Evolutionary conservation across 352 stramenopile genomes (phyloP), one percentile per base, ranked within the genome.

Genomic region (Pythium inflatum): DNA sequence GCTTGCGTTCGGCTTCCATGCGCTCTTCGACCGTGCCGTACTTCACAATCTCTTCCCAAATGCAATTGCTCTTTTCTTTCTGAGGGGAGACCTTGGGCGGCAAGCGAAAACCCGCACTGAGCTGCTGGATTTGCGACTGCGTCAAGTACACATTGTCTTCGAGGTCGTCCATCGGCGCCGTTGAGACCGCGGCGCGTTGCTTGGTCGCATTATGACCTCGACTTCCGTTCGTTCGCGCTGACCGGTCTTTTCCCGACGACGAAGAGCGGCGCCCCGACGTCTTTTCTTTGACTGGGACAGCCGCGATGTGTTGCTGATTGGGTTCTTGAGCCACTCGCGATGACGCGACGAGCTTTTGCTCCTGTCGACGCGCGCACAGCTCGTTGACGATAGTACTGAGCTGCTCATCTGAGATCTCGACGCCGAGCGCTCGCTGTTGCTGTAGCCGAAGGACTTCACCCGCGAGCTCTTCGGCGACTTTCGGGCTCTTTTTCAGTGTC

Each of bases 31-130:
- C 58, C 5, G 80, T 88, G 50, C 79, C 80, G 62, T 87, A 93
- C 76, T 93, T 87, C 62, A 91, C 87, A 56, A 94, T 92, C 58
- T 93, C 80, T 53, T 93, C 85, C 87, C 87, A 94, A 43, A 94
- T 93, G 30, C 84, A 82, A 57, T 86, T 89, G 68, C 77, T 79
- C 13, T 89, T 87, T n/a, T 90, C 80, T 62, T 92, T 92, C 64
- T 91, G 89, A 2, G 85, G 83, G 13, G 83, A 92, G 18, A 75
- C 81, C 22, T 75, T 81, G 24, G 83, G 82, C 33, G 85, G 83
- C 60, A 93, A 45, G 0, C 69, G 73, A 62, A 94, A 94, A 27
- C 85, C 87, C 30, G 81, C 74, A 48, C 83, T 89, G 34, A 82
- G 77, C 58, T 94, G 87, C 64, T 92, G 87, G 7, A 90, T 62